Percentiles rank a stretch among this genome's conserved stretches.
Evolutionary conservation across 441 rosid genomes (phyloP).

Genomic region (Euphorbia corollata): DNA sequence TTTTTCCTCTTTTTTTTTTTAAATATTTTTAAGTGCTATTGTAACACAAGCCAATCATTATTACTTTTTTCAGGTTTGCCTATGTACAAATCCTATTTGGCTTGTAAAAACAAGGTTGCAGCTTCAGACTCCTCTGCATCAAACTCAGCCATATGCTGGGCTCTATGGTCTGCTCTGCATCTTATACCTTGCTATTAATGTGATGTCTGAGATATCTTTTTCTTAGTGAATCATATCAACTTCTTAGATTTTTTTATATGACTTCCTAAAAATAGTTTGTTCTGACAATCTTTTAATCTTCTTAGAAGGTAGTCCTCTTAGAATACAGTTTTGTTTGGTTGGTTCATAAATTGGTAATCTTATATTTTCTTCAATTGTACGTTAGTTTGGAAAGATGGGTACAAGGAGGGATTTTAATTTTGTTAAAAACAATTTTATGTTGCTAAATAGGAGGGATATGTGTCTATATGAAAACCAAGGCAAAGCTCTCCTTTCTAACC

Average conservation of each 20-base stretch:
- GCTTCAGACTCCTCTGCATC: conserved; percentile 86
- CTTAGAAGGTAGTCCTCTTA: neutral
- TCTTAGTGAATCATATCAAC: conserved; percentile 26
- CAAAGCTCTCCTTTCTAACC: neutral
- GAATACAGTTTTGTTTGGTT: conserved; percentile 4
- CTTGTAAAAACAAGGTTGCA: conserved; percentile 91
- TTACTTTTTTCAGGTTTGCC: conserved; percentile 51
- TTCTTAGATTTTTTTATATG: conserved; percentile 9
- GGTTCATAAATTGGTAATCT: neutral
- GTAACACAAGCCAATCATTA: conserved; percentile 10
- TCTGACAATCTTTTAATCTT: neutral
- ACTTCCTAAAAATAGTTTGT: neutral
- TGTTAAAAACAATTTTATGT: neutral
- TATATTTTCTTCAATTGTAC: neutral
- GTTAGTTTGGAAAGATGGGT: neutral
- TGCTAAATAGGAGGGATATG: neutral
- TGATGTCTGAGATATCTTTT: conserved; percentile 26
- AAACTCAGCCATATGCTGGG: conserved; percentile 63
- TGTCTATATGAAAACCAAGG: neutral
- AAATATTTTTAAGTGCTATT: neutral
- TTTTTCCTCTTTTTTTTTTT: neutral
- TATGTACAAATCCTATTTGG: conserved; percentile 94
- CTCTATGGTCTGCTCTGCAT: conserved; percentile 56
- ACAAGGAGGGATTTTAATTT: neutral
- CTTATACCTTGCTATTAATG: conserved; percentile 30